Conservation (phyloP, 176 grass and related monocot species). For the Cymbopogon citratus region DNA sequence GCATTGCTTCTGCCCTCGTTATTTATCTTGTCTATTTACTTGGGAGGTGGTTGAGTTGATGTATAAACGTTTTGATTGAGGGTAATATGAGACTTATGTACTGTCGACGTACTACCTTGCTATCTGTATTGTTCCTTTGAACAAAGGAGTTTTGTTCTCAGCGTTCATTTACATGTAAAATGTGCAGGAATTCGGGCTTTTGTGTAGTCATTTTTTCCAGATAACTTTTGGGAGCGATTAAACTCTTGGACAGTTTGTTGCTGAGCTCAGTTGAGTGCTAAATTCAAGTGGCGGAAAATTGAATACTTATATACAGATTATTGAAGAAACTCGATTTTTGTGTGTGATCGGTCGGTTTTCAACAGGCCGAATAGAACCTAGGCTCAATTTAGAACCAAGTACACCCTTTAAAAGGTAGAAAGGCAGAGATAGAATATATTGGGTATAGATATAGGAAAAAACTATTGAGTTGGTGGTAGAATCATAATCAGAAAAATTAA, state of each 20-base stretch:
- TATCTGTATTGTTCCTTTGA: not conserved
- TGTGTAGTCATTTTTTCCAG: not conserved
- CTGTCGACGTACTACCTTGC: not conserved
- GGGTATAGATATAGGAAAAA: too few species aligned
- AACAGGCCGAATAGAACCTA: too few species aligned
- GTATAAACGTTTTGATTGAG: conserved; percentile 13
- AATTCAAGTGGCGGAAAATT: too few species aligned
- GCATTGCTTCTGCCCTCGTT: not conserved
- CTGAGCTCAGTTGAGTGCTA: too few species aligned
- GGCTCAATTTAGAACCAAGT: too few species aligned
- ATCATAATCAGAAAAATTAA: too few species aligned
- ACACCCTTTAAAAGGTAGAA: too few species aligned
- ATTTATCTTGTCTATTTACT: conserved; percentile 13
- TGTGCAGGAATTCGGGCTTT: not conserved
- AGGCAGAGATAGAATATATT: too few species aligned
- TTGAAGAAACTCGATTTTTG: too few species aligned
- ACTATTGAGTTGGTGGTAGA: too few species aligned
- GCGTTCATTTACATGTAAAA: not conserved
- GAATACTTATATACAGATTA: too few species aligned
- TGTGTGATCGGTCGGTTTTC: too few species aligned
- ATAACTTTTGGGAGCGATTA: not conserved
- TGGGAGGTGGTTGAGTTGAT: conserved; percentile 15
- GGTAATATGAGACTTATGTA: not conserved
- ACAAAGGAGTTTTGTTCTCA: not conserved
- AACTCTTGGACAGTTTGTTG: not conserved